Evolutionary conservation across 1,139 yeast species (phyloP).

Genomic region (Geotrichum aggregatum): DNA sequence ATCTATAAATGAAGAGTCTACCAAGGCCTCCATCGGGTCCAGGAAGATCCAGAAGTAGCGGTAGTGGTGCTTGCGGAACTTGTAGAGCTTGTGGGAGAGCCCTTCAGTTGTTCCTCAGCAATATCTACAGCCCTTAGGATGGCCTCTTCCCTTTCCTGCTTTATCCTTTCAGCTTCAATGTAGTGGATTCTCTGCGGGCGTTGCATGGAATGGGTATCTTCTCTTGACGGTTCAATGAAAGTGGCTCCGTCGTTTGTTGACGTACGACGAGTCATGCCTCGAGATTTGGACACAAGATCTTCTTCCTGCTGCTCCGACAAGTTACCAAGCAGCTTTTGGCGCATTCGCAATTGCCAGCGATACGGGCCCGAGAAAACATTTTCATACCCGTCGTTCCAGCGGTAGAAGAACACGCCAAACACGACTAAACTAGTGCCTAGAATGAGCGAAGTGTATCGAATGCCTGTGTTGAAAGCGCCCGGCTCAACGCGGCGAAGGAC

Average conservation of each 20-base stretch:
- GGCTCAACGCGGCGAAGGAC: constrained; percentile 60
- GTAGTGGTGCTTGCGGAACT: not conserved
- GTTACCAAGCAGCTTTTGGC: constrained; percentile 51
- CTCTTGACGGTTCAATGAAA: constrained; percentile 39
- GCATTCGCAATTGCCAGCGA: constrained; percentile 53
- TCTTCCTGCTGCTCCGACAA: constrained; percentile 57
- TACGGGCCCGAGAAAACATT: constrained; percentile 68
- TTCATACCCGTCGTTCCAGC: constrained; percentile 84
- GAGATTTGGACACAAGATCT: constrained; percentile 50
- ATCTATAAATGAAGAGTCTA: no score
- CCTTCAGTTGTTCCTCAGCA: constrained; percentile 33
- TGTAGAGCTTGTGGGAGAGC: not conserved
- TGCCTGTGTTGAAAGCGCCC: constrained; percentile 51
- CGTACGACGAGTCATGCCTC: constrained; percentile 30
- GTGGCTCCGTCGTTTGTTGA: constrained; percentile 32
- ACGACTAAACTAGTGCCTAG: constrained; percentile 27
- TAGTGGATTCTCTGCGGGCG: constrained; percentile 70
- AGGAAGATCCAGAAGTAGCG: not conserved
- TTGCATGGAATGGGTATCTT: constrained; percentile 46
- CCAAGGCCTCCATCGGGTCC: constrained; percentile 6
- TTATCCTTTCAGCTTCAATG: constrained; percentile 67
- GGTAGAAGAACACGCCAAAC: constrained; percentile 61
- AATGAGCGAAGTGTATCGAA: constrained; percentile 29
- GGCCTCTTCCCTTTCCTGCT: constrained; percentile 67
- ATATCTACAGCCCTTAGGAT: constrained; percentile 54